A percentile compares a stretch with the other conserved stretches of the same genome.
These are phyloP conservation scores for Aspergillus sp. DNA, from an alignment of 2,329 filamentous ascomycete genomes.

Conservation along the genomic window DNA sequence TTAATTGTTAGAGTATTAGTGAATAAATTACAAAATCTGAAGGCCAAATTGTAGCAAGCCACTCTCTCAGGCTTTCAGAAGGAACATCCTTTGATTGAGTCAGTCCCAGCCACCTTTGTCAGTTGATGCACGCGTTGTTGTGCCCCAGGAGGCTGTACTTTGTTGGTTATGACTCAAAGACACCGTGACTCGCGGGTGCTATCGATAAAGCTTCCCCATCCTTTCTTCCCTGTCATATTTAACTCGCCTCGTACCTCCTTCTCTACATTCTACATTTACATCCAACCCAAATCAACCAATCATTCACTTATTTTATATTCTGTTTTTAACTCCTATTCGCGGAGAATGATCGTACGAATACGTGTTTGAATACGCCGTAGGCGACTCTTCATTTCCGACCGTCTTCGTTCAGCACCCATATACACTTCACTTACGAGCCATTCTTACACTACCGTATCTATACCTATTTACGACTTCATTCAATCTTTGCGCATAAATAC, in stretches of 20 bases:
- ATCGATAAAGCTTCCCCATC: slow-evolving; percentile 33
- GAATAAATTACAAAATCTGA: background rate
- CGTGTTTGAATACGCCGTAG: slow-evolving; percentile 36
- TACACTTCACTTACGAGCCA: background rate
- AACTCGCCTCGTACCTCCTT: slow-evolving; percentile 1
- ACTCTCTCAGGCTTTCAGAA: background rate
- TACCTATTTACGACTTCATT: background rate
- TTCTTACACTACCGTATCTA: background rate
- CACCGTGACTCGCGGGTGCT: slow-evolving; percentile 24
- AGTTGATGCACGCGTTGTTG: background rate
- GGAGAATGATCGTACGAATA: slow-evolving; percentile 48
- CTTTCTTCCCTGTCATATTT: slow-evolving; percentile 5
- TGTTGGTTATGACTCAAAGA: slow-evolving; percentile 16
- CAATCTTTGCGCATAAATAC: background rate
- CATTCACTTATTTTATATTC: background rate
- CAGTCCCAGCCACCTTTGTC: background rate
- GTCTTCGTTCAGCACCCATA: slow-evolving; percentile 3
- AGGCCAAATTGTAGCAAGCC: background rate
- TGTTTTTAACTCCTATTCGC: slow-evolving; percentile 10
- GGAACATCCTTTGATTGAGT: background rate
- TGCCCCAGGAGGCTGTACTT: background rate
- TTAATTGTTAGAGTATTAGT: background rate
- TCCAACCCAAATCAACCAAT: background rate
- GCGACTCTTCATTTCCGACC: slow-evolving; percentile 31
- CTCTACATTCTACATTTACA: slow-evolving; percentile 1